These are phyloP conservation scores for Quercus engelmannii DNA, from an alignment of 306 rosid genomes.

Conservation along the genomic window DNA sequence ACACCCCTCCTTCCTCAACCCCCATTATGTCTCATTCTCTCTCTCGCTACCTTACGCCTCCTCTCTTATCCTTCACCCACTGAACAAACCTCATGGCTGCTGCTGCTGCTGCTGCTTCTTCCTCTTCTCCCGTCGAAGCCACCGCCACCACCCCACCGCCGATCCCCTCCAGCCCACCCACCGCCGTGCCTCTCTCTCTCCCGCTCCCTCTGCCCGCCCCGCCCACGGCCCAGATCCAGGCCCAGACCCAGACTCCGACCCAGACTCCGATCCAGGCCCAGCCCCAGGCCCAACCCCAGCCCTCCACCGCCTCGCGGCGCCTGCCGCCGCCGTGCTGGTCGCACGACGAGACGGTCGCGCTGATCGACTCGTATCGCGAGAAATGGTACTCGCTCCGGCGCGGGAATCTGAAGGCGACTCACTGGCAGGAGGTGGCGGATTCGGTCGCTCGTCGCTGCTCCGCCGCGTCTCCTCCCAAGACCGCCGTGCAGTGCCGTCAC, in stretches of 20 bases:
- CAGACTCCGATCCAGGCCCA: not conserved
- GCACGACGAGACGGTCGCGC: slow-evolving; percentile 79
- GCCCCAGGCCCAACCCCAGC: slow-evolving; percentile 19
- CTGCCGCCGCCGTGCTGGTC: slow-evolving; percentile 96
- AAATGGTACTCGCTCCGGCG: slow-evolving; percentile 95
- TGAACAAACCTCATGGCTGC: too few relatives aligned
- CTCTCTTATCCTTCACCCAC: slow-evolving; percentile 1
- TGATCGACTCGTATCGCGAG: slow-evolving; percentile 80
- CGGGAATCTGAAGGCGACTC: slow-evolving; percentile 81
- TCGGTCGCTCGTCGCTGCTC: slow-evolving; percentile 64
- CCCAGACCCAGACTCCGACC: not conserved
- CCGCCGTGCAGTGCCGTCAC: slow-evolving; percentile 96
- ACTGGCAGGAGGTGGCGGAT: slow-evolving; percentile 97
- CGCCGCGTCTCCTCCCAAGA: slow-evolving; percentile 58
- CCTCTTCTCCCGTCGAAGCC: slow-evolving; percentile 25
- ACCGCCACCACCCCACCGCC: slow-evolving; percentile 18
- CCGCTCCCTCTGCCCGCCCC: slow-evolving; percentile 33
- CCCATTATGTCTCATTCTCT: slow-evolving; percentile 21
- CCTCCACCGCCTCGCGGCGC: slow-evolving; percentile 50
- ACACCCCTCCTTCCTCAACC: slow-evolving; percentile 44
- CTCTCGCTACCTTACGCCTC: not conserved
- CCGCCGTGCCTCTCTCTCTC: slow-evolving; percentile 42
- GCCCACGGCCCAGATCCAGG: slow-evolving; percentile 1
- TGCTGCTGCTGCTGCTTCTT: slow-evolving; percentile 45
- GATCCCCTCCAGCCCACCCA: slow-evolving; percentile 38